Evolutionary conservation across 73 alveolate genomes (phyloP), one percentile per base, ranked within the genome.

Genomic region (Paramecium pentaurelia): DNA sequence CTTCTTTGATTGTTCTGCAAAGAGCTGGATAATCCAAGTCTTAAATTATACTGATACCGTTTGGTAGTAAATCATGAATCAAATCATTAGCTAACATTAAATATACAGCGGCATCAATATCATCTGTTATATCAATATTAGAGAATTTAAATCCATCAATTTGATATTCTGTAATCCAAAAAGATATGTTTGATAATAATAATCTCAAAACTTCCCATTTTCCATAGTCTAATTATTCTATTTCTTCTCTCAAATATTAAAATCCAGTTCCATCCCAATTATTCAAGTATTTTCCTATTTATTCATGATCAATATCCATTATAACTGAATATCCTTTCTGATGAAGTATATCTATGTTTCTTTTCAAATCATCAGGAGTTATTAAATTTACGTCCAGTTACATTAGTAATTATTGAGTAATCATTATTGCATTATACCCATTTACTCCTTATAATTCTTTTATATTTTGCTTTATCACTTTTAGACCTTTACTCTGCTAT

Each of bases 11-110:
- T 7, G 98, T 97, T 37, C 99, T 68, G 75, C 99, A 97, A 27
- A 98, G 95, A 16, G 99, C 96, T 14, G 99, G 99, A 98, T 97
- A 95, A 49, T 99, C 99, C 12, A 98, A 87, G 86, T 98, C 99
- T 88, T 97, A 99, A 0, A 99, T 99, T 20, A 98, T 95, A 4
- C 99, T 95, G 92, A 98, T 96, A n/a, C 99, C 99, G 45, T 95
- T 93, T 14, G 99, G 99, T 83, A 87, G 58, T 11, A 98, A 80
- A 60, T 80, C 58, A 93, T 98, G 99, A 38, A 95, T 94, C 68
- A 98, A 86, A 60, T 97, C 98, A 93, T 98, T 98, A 36, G 99
- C 99, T 36, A 98, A 97, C 99, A 97, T 98, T 54, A 97, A 44
- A 92, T 97, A 96, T 1, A 94, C 90, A 59, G 86, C 27, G 18